Base-by-base conservation (phyloP, 345 rosid species). In the Camelina hispida region DNA sequence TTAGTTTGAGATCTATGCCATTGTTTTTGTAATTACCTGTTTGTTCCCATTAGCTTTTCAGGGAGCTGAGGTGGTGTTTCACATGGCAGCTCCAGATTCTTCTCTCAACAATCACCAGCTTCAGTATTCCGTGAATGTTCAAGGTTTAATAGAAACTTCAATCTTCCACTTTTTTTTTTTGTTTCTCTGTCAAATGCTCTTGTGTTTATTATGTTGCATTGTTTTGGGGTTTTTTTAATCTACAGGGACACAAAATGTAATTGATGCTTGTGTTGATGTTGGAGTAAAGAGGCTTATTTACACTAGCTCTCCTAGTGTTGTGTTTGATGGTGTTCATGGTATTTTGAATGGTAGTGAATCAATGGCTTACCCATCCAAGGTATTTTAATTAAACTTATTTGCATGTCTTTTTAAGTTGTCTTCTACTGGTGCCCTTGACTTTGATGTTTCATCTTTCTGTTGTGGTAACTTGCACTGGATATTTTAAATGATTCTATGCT, bases 61-160 rank as follows among this genome's bases (percentile, higher is more conserved):
- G 81, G 97, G 97, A 62, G 96, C 81, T 10, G 90, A 92, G 71
- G 97, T 87, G 12, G 94, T 95, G 15, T 92, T 87, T 83, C 99
- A 95, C 82, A 90, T 88, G 97, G 99, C 99, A 47, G 97, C 99
- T 61, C 99, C 97, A 2, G 83, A 90, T 87, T 92, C 99, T 17
- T 89, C 96, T 7, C 83, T 90, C 70, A 92, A 95, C 58, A 83
- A 81, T 69, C 76, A 76, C 65, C 78, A 85, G 85, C 96, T 92
- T 69, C 97, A 92, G 32, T 80, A 86, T 66, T 87, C 97, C 4
- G 98, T 95, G 69, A 95, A 92, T 69, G 97, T 95, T 62, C 83
- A 83, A 85, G 98, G 98, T 91, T 28, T 17, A 6, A 35, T 23
- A 71, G 62, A 62, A 25, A 48, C 40, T 67, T 22, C 37, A 12